These are phyloP conservation scores for Lachancea cidri DNA, from an alignment of 805 yeast genomes.

Conservation along the genomic window DNA sequence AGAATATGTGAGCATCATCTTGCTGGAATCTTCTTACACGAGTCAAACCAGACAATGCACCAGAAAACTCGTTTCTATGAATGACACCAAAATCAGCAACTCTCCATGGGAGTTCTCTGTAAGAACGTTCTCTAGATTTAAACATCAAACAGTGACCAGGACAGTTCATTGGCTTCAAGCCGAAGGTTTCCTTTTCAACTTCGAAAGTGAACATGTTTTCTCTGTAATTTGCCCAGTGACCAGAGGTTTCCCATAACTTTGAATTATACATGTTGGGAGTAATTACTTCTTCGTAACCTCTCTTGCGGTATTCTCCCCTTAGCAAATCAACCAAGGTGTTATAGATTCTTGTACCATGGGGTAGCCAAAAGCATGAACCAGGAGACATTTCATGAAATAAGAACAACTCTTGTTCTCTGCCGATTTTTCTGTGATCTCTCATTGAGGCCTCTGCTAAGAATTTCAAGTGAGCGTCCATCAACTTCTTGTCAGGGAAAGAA, in stretches of 20 bases:
- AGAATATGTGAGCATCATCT: constrained; percentile 98
- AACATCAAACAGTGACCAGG: constrained; percentile 92
- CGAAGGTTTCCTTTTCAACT: constrained; percentile 92
- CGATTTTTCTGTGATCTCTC: constrained; percentile 95
- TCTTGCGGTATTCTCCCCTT: constrained; percentile 78
- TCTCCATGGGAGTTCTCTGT: constrained; percentile 97
- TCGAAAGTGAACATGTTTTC: constrained; percentile 97
- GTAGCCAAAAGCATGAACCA: constrained; percentile 97
- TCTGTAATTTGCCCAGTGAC: constrained; percentile 97
- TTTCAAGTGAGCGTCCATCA: constrained; percentile 90
- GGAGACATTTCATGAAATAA: constrained; percentile 96
- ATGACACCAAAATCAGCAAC: constrained; percentile 97
- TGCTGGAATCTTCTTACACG: constrained; percentile 99
- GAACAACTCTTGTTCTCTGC: constrained; percentile 93
- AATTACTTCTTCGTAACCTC: constrained; percentile 97
- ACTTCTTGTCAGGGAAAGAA: constrained; percentile 96
- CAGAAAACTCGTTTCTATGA: constrained; percentile 94
- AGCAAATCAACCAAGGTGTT: constrained; percentile 75
- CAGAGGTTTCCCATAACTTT: constrained; percentile 97
- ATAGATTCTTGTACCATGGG: constrained; percentile 98
- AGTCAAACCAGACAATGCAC: constrained; percentile 91
- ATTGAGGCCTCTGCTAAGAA: constrained; percentile 93
- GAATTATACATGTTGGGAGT: constrained; percentile 99
- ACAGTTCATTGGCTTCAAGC: constrained; percentile 92
- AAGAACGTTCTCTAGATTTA: constrained; percentile 88